A percentile compares a stretch with the other conserved stretches of the same genome.
phyloP scores from a whole-genome alignment of 192 early-diverging fungal species.

The Rhizophagus clarus region DNA sequence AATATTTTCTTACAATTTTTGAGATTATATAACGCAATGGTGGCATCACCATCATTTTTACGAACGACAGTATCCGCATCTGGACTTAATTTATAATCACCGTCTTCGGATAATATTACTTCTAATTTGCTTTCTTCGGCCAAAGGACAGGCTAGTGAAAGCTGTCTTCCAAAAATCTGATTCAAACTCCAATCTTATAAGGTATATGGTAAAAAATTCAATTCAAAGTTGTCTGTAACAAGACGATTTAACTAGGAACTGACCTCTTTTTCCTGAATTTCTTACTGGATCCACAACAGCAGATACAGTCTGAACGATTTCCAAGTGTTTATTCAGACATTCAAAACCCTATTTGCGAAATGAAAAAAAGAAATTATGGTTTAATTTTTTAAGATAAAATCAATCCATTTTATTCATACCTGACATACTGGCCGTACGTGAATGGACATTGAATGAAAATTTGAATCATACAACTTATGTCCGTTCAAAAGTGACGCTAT shows the following conservation, averaged over 20 bases:
- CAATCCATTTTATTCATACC: constrained; percentile 26
- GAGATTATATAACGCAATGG: constrained; percentile 52
- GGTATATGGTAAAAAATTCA: neutral
- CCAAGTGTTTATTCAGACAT: constrained; percentile 55
- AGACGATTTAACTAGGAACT: neutral
- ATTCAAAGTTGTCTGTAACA: neutral
- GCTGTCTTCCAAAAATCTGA: constrained; percentile 49
- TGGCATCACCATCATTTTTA: neutral
- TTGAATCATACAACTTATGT: constrained; percentile 86
- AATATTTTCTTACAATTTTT: constrained; percentile 24
- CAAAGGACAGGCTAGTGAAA: constrained; percentile 52
- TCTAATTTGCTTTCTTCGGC: constrained; percentile 47
- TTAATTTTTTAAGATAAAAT: neutral
- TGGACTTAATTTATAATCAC: constrained; percentile 36
- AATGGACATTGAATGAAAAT: constrained; percentile 90
- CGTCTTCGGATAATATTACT: constrained; percentile 42
- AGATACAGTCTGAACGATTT: constrained; percentile 73
- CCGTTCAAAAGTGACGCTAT: constrained; percentile 87
- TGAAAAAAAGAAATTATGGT: neutral
- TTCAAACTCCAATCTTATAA: constrained; percentile 53
- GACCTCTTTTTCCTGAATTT: constrained; percentile 48
- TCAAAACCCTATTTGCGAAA: constrained; percentile 42
- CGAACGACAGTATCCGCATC: constrained; percentile 12
- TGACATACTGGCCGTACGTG: constrained; percentile 60
- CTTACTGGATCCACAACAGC: constrained; percentile 79